Evolutionary conservation across 306 rosid genomes (phyloP).

Genomic region (Fragaria nilgerrensis): DNA sequence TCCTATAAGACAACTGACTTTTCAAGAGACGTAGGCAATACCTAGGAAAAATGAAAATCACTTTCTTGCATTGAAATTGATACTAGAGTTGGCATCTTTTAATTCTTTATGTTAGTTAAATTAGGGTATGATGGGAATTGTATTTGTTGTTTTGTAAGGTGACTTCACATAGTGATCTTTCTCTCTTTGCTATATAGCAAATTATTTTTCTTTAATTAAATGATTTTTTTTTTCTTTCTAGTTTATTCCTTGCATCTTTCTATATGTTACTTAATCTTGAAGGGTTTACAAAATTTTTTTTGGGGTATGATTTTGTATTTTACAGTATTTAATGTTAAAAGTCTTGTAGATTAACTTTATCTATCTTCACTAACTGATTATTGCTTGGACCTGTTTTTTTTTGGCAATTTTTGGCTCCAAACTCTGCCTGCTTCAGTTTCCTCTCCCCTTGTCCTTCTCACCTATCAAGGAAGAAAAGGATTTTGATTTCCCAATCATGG

Average conservation of each 20-base stretch:
- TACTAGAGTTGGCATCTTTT: not conserved
- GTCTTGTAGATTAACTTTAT: not conserved
- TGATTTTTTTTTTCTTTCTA: not conserved
- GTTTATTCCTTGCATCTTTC: not conserved
- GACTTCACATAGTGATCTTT: not conserved
- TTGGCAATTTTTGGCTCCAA: not conserved
- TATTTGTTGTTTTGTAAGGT: not conserved
- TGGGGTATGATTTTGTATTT: not conserved
- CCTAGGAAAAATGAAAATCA: not conserved
- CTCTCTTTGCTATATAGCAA: not conserved
- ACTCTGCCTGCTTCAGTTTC: slow-evolving; percentile 1
- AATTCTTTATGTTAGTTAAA: not conserved
- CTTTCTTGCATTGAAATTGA: not conserved
- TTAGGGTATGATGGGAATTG: not conserved
- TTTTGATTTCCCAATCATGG: slow-evolving; percentile 24
- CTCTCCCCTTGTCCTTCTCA: not conserved
- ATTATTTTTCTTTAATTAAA: not conserved
- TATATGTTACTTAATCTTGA: not conserved
- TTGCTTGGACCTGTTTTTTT: not conserved
- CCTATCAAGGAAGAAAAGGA: not conserved
- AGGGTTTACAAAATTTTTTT: not conserved
- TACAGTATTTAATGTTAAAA: not conserved
- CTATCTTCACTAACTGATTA: not conserved
- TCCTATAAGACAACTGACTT: not conserved
- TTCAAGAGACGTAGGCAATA: not conserved